Conservation (phyloP, 2,329 filamentous ascomycete species). For the Falciphora oryzae region DNA sequence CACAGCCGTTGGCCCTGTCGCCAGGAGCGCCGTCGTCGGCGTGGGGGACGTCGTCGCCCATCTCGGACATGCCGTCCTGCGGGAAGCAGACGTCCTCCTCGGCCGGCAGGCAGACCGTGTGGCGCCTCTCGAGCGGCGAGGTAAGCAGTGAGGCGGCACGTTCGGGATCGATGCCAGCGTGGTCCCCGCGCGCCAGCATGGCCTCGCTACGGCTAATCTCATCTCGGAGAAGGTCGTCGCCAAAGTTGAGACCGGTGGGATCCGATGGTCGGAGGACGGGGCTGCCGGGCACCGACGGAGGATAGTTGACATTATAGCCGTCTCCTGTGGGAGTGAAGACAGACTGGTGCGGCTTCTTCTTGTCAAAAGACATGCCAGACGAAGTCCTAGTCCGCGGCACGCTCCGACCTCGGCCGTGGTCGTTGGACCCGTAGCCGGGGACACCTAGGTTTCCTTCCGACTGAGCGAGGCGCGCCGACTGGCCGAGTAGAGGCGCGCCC, state of each 20-base stretch:
- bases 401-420: constrained; percentile 26
- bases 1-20: constrained; percentile 20
- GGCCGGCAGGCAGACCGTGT: constrained; percentile 55
- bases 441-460: constrained; percentile 22
- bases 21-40: not conserved
- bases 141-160: constrained; percentile 24
- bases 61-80: constrained; percentile 68
- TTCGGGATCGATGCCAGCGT: constrained; percentile 13
- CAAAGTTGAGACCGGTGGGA: constrained; percentile 51
- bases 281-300: constrained; percentile 60
- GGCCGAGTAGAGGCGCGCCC: constrained; percentile 47
- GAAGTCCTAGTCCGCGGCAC: constrained; percentile 34
- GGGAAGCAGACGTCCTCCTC: constrained; percentile 94
- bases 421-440: constrained; percentile 37
- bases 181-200: constrained; percentile 4
- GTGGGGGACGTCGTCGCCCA: constrained; percentile 68
- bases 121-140: constrained; percentile 41
- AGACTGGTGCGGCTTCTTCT: constrained; percentile 28
- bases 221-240: constrained; percentile 66
- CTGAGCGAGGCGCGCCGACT: constrained; percentile 29
- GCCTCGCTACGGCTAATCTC: constrained; percentile 37
- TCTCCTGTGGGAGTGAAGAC: constrained; percentile 28
- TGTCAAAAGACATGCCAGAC: constrained; percentile 48
- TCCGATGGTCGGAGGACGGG: constrained; percentile 46
- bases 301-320: constrained; percentile 60